Evolutionary conservation across 2,329 filamentous ascomycete genomes (phyloP), one percentile per base, ranked within the genome.

Genomic region (Aspergillus calidoustus): DNA sequence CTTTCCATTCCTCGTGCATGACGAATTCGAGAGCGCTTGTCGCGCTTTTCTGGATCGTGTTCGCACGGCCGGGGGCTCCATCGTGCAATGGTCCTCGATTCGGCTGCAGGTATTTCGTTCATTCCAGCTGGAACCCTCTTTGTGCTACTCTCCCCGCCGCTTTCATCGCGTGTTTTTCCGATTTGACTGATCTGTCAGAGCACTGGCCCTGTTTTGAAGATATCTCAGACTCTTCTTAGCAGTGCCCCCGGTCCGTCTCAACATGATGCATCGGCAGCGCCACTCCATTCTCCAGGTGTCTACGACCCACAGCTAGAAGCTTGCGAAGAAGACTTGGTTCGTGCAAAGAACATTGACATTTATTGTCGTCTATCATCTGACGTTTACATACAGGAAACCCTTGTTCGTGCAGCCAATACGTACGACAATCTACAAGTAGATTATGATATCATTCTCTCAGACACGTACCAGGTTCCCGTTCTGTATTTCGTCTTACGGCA

Each of bases 361-460:
- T 58, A 57, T 13, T 8, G 41, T 43, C 13, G 41, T 28, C 38
- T 31, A 57, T 64, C 53, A 55, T 66, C 66, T 71, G 61, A 70
- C 74, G 83, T 72, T 68, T 59, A 28, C 74, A 63, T 34, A 71
- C 64, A 80, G 72, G 80, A 82, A 70, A 76, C 78, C 58, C 76
- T 82, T 62, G 68, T 80, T 63, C 77, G 74, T 55, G 63, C 60
- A 41, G 23, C 67, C 54, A 55, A 68, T 52, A 54, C 61, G 56
- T 61, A 77, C 76, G 62, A 73, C 74, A 64, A 79, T 79, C 59
- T 79, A 82, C 69, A 75, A 57, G 86, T 91, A 67, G 83, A 85
- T 63, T 93, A 93, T 78, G 89, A 92, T 75, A 87, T 93, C 69
- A 84, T 91, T 71, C 82, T 91, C 63, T 91, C 92, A 69, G 86